A percentile compares a stretch with the other conserved stretches of the same genome.
These are phyloP conservation scores for Termitomyces sp. DNA, from an alignment of 768 basidiomycete species.

Conservation along the genomic window DNA sequence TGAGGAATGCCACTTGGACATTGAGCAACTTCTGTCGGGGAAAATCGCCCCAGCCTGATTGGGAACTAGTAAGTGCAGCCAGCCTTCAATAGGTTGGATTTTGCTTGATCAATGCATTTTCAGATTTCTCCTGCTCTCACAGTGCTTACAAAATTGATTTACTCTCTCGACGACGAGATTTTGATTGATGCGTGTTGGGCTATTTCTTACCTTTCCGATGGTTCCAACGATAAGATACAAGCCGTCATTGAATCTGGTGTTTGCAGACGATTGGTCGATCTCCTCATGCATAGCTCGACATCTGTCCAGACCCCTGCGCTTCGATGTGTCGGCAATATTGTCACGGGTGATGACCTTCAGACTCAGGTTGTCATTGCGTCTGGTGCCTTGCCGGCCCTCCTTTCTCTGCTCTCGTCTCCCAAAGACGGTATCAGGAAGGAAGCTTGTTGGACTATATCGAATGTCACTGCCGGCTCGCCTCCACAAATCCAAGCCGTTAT, in stretches of 20 bases:
- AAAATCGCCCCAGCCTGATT: constrained; percentile 96
- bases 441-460: constrained; percentile 99
- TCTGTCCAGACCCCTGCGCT: constrained; percentile 98
- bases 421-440: constrained; percentile 99
- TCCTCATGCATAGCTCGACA: constrained; percentile 91
- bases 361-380: constrained; percentile 99
- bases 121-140: constrained; percentile 96
- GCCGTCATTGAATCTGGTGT: constrained; percentile 99
- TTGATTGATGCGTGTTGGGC: constrained; percentile 99
- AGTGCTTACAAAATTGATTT: constrained; percentile 97
- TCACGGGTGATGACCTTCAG: constrained; percentile 98
- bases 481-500: constrained; percentile 97
- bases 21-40: constrained; percentile 99
- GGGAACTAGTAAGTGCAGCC: constrained; percentile 78
- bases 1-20: constrained; percentile 98
- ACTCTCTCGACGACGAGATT: constrained; percentile 98
- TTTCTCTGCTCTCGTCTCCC: constrained; percentile 88
- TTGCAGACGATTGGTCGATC: constrained; percentile 93
- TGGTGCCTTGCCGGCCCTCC: constrained; percentile 91
- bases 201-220: constrained; percentile 98
- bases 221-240: constrained; percentile 99
- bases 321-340: constrained; percentile 98
- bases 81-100: constrained; percentile 1
- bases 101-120: constrained; percentile 9
- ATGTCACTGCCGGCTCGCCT: constrained; percentile 95